Percentiles rank a stretch among this genome's conserved stretches.
Conservation (phyloP, 441 rosid species). For the Breynia disticha region DNA sequence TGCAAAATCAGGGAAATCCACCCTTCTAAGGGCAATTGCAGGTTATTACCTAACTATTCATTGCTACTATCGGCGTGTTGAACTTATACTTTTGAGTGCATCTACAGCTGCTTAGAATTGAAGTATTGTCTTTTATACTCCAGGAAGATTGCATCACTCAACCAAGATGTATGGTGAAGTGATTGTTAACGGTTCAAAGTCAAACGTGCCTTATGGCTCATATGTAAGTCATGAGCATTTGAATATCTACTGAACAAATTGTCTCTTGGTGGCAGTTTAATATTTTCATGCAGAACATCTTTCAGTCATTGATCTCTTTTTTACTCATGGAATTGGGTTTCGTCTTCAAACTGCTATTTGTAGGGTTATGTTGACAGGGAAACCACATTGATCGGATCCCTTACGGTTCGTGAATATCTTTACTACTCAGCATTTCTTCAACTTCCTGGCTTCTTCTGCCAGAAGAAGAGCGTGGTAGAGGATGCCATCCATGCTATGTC, state of each 20-base stretch:
- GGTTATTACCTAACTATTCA: slow-evolving; percentile 26
- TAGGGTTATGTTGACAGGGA: slow-evolving; percentile 98
- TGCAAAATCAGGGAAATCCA: slow-evolving; percentile 94
- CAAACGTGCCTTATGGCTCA: slow-evolving; percentile 76
- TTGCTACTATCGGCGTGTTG: no score
- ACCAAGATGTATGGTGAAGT: slow-evolving; percentile 84
- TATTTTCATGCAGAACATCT: neutral
- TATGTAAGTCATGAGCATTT: slow-evolving; percentile 52
- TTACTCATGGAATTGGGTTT: neutral
- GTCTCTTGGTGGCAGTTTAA: neutral
- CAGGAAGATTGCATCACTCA: slow-evolving; percentile 77
- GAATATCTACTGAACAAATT: slow-evolving; percentile 3
- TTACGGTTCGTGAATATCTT: slow-evolving; percentile 82
- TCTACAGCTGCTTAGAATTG: slow-evolving; percentile 9
- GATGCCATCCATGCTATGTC: slow-evolving; percentile 99
- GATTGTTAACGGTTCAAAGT: slow-evolving; percentile 70
- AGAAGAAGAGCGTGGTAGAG: slow-evolving; percentile 86
- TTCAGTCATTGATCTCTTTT: neutral
- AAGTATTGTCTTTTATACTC: slow-evolving; percentile 18
- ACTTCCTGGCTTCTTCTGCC: slow-evolving; percentile 90
- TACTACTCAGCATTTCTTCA: slow-evolving; percentile 96
- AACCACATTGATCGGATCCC: slow-evolving; percentile 74
- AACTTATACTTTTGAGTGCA: no score
- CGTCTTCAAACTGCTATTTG: slow-evolving; percentile 9
- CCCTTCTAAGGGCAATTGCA: slow-evolving; percentile 84